Base-by-base conservation (phyloP, 768 basidiomycete species). In the Agaricus bisporus region DNA sequence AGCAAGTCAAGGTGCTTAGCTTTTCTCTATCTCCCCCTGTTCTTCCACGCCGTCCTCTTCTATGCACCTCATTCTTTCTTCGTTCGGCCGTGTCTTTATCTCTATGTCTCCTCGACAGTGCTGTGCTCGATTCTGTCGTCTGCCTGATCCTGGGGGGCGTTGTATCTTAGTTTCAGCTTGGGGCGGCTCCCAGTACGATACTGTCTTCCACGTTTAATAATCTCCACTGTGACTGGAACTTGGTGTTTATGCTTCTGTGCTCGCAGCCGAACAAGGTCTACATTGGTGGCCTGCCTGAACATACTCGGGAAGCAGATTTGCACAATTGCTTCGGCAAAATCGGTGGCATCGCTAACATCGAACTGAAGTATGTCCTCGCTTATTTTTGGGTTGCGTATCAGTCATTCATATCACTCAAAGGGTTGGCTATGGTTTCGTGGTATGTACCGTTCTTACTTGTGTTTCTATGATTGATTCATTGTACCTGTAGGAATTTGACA, bases 201-300 rank as follows among this genome's bases (percentile, higher is more conserved):
- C 26, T 22, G 26, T 26, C 38, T 46, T 67, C 68, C 11, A 74
- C 73, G 69, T 77, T 74, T 78, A 73, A 74, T 74, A 20, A 20
- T 41, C 39, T 32, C 32, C 32, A 1, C 69, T 68, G 68, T 72
- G 68, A 76, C 73, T 78, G 72, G 67, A 48, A 77, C 78, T 73
- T 45, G 71, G 80, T 82, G 82, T 82, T 85, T 74, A 84, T 78
- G 69, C 76, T 52, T 58, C 51, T 82, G 73, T 80, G 76, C 78
- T 75, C 74, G 74, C 80, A 92, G 89, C 86, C 89, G 74, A 91
- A 91, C 74, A 94, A 94, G 74, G 85, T 94, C 68, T 94, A 94
- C 68, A 83, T 94, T 66, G 91, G 91, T 66, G 89, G 90, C 59
- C 79, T 93, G 56, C 91, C 91, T 58, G 88, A 91, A 71, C 79